Evolutionary conservation across 306 rosid species (phyloP), one percentile per base, ranked within the genome.

Genomic region (Arachis hypogaea): DNA sequence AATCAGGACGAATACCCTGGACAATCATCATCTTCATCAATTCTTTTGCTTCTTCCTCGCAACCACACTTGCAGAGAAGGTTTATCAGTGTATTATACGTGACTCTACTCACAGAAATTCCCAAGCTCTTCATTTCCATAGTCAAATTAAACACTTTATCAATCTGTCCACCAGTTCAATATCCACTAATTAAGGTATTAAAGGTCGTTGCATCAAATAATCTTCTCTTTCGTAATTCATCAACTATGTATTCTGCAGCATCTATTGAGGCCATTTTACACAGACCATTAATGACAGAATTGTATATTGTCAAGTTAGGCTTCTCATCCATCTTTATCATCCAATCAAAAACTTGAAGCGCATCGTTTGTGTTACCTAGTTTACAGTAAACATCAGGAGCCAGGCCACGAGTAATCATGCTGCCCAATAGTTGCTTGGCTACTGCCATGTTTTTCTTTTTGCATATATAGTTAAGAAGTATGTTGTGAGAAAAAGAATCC

Each of bases 71-170:
- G 84, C 84, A 88, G 68, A 86, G 77, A 59, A 83, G 71, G 64
- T 82, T 88, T 12, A 88, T 77, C 77, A 85, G 46, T 56, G 69
- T 83, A 68, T 88, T 88, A 72, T 82, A 88, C n/a, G 90, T 77
- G 64, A 85, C 84, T 44, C 12, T 62, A 62, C 81, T 85, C n/a
- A 42, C 67, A 18, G 72, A 79, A 77, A 78, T 72, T 30, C 88
- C 89, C 73, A 41, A 38, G 40, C 73, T 59, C 43, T 71, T 69
- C 90, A 88, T 85, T 69, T 80, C 82, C 3, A 50, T 8, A 71
- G 78, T 46, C 77, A 79, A 56, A 63, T 46, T 51, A 77, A 81
- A 83, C 5, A 68, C 88, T 61, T 57, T 69, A 28, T 80, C 84
- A 18, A 82, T 47, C 77, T 72, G 78, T 66, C 82, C 93, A 3